phyloP scores from a whole-genome alignment of 2,329 filamentous ascomycete genomes.

The Sporothrix inflata region DNA sequence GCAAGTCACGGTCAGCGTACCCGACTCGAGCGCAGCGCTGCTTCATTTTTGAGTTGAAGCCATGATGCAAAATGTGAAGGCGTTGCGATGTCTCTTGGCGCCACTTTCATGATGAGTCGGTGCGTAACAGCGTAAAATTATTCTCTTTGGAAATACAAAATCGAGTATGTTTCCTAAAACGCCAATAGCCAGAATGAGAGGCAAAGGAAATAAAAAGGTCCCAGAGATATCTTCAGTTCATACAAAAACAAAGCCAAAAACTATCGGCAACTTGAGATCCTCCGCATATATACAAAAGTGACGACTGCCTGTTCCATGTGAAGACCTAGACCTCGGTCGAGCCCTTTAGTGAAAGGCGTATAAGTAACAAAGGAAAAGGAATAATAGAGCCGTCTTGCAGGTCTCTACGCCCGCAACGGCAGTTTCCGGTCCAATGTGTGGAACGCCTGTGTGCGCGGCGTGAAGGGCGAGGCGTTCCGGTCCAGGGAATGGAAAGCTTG shows the following conservation, averaged over 20 bases:
- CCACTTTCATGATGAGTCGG: no score
- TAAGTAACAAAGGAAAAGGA: not conserved
- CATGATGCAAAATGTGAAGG: no score
- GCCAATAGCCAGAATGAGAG: not conserved
- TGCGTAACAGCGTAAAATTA: not conserved
- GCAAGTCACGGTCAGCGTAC: conserved; percentile 40
- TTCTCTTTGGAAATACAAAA: not conserved
- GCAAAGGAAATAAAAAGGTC: not conserved
- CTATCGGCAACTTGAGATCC: not conserved
- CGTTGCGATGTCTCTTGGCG: no score
- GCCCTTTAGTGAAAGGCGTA: not conserved
- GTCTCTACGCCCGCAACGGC: conserved; percentile 48
- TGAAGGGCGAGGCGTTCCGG: conserved; percentile 29
- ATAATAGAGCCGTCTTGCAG: not conserved
- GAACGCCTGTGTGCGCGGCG: conserved; percentile 52
- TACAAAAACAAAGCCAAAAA: not conserved
- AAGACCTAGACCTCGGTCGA: no score
- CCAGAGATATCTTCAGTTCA: not conserved
- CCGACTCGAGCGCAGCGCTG: conserved; percentile 49
- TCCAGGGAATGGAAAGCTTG: conserved; percentile 46
- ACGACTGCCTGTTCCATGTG: not conserved
- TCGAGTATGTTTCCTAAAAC: not conserved
- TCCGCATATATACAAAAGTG: conserved; percentile 8
- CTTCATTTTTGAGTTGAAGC: conserved; percentile 36
- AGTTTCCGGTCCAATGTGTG: conserved; percentile 63